Percentiles rank a stretch among this genome's conserved stretches.
These are phyloP conservation scores for Scheffersomyces insectosa DNA, from an alignment of 1,139 yeast genomes.

Conservation along the genomic window DNA sequence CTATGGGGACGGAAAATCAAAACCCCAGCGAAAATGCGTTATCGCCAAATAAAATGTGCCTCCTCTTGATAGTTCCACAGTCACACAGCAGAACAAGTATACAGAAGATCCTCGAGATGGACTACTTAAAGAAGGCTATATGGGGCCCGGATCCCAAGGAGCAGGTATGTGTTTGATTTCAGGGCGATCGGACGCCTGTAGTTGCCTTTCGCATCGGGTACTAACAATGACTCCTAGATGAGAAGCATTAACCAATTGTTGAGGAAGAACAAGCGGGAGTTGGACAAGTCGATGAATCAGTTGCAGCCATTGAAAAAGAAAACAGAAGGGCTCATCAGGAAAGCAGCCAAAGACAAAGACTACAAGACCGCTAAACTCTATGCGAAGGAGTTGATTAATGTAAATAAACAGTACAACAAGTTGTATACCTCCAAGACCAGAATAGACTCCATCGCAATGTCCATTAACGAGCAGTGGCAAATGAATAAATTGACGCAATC, in stretches of 20 bases:
- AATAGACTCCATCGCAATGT: constrained; percentile 80
- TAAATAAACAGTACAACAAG: constrained; percentile 73
- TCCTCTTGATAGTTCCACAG: too few species aligned
- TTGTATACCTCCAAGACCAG: constrained; percentile 82
- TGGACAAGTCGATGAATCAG: constrained; percentile 75
- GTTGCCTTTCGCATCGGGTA: not conserved
- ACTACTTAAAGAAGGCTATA: constrained; percentile 73
- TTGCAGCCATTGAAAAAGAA: constrained; percentile 65
- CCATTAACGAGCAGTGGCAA: constrained; percentile 90
- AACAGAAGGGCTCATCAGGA: constrained; percentile 72
- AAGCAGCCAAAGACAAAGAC: constrained; percentile 79
- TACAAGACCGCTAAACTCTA: constrained; percentile 70
- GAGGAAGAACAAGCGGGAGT: constrained; percentile 80
- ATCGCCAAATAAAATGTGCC: too few species aligned
- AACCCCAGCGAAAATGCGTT: too few species aligned
- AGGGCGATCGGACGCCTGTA: too few species aligned
- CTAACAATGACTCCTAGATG: constrained; percentile 39
- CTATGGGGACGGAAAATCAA: too few species aligned
- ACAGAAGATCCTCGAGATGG: constrained; percentile 42
- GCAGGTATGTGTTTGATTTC: constrained; percentile 49
- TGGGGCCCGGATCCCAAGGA: constrained; percentile 98
- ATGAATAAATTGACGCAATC: constrained; percentile 81
- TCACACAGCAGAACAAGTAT: too few species aligned
- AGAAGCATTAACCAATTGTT: constrained; percentile 79
- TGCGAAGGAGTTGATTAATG: constrained; percentile 78